These are phyloP conservation scores for Thalassiosira exigua DNA, from an alignment of 352 stramenopile genomes.

Conservation along the genomic window DNA sequence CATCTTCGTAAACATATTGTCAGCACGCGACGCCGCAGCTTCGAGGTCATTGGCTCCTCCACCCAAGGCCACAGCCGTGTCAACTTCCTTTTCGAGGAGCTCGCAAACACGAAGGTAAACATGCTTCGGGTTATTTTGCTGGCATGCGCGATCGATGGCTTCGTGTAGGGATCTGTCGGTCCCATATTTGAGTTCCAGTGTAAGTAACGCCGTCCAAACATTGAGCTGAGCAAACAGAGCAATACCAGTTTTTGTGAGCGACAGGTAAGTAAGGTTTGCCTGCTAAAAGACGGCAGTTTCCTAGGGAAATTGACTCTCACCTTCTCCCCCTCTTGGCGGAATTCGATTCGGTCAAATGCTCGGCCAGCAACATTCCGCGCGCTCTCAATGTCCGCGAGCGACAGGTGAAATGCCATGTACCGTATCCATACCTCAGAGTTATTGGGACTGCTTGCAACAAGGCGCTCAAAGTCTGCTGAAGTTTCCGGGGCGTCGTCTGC, in stretches of 20 bases:
- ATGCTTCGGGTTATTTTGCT: constrained; percentile 95
- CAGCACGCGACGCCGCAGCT: constrained; percentile 64
- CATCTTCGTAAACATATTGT: constrained; percentile 86
- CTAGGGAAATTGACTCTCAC: constrained; percentile 33
- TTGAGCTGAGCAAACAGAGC: constrained; percentile 89
- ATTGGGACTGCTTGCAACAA: constrained; percentile 93
- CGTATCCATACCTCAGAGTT: constrained; percentile 96
- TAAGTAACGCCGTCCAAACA: constrained; percentile 95
- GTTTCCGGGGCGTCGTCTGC: constrained; percentile 91
- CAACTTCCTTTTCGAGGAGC: constrained; percentile 82
- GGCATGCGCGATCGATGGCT: constrained; percentile 91
- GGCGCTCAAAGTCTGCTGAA: constrained; percentile 93
- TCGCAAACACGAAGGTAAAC: constrained; percentile 94
- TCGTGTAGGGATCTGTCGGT: constrained; percentile 89
- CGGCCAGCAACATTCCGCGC: constrained; percentile 92
- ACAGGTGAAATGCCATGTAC: constrained; percentile 98
- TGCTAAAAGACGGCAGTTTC: too few relatives aligned
- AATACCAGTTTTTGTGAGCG: too few relatives aligned
- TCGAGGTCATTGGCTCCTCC: constrained; percentile 66
- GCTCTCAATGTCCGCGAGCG: constrained; percentile 91
- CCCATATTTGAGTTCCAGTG: constrained; percentile 96
- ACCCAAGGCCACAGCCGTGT: constrained; percentile 74
- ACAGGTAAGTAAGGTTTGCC: too few relatives aligned
- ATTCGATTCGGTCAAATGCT: constrained; percentile 93
- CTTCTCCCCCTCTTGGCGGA: constrained; percentile 95